Evolutionary conservation across 225 moss, liverwort and hornwort species (phyloP).

Genomic region (Bryum argenteum): DNA sequence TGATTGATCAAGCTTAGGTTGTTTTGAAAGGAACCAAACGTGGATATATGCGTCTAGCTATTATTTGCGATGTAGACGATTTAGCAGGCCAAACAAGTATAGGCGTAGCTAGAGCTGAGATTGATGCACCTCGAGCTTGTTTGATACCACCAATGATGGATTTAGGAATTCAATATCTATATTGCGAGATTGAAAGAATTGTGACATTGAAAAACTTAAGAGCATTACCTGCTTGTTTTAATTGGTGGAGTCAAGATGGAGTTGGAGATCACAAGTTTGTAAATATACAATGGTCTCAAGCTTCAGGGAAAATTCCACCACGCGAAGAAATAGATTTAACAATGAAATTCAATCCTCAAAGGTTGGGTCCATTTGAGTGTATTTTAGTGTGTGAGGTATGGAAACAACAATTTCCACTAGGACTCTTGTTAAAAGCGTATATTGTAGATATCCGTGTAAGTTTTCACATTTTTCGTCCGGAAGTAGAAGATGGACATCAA

Average conservation of each 20-base stretch:
- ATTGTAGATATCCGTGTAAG: slow-evolving; percentile 75
- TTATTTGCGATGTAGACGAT: slow-evolving; percentile 72
- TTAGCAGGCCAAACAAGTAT: slow-evolving; percentile 65
- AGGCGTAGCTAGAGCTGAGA: slow-evolving; percentile 69
- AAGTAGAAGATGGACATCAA: slow-evolving; percentile 64
- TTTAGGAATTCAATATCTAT: slow-evolving; percentile 72
- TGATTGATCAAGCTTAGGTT: slow-evolving; percentile 26
- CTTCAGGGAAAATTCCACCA: slow-evolving; percentile 71
- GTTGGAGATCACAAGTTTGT: slow-evolving; percentile 62
- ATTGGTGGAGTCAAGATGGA: slow-evolving; percentile 72
- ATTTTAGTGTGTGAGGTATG: slow-evolving; percentile 80
- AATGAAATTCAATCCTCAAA: slow-evolving; percentile 66
- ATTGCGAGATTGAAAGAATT: slow-evolving; percentile 55
- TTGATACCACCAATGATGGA: slow-evolving; percentile 74
- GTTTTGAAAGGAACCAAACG: slow-evolving; percentile 61
- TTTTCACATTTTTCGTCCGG: slow-evolving; percentile 63
- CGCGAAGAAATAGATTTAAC: slow-evolving; percentile 50
- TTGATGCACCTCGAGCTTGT: slow-evolving; percentile 80
- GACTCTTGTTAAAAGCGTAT: slow-evolving; percentile 64
- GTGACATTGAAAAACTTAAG: slow-evolving; percentile 67
- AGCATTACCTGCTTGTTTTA: slow-evolving; percentile 69
- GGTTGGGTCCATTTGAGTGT: slow-evolving; percentile 66
- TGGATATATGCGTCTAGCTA: slow-evolving; percentile 75
- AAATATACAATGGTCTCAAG: slow-evolving; percentile 62
- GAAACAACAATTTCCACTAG: slow-evolving; percentile 84